Conservation (phyloP, 805 yeast species). For the Yarrowia sp. region DNA sequence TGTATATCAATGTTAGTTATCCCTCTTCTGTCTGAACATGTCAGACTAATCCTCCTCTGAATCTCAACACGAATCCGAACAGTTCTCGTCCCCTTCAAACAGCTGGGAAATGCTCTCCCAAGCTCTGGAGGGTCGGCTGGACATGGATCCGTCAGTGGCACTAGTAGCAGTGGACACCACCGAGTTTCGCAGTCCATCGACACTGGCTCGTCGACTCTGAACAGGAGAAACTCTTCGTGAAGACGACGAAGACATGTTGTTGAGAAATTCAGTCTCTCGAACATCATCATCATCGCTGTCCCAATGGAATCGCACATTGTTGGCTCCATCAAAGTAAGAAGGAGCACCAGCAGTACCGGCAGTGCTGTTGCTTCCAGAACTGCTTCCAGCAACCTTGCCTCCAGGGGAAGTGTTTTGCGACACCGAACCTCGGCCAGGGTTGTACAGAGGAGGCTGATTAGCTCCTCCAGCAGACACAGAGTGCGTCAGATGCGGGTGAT, state of each 20-base stretch:
- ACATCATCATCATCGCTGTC: slow-evolving; percentile 38
- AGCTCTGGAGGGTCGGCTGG: slow-evolving; percentile 9
- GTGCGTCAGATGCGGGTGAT: slow-evolving; percentile 27
- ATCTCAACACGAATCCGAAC: slow-evolving; percentile 21
- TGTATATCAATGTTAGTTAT: background rate
- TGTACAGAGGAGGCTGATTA: slow-evolving; percentile 5
- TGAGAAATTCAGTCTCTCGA: slow-evolving; percentile 28
- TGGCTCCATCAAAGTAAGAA: slow-evolving; percentile 29
- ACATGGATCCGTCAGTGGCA: slow-evolving; percentile 6
- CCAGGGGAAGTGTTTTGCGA: slow-evolving; percentile 19
- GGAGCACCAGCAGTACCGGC: background rate
- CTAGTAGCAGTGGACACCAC: background rate
- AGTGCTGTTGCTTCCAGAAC: too few species aligned
- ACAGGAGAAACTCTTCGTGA: slow-evolving; percentile 24
- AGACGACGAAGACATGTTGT: slow-evolving; percentile 15
- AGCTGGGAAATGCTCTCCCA: slow-evolving; percentile 34
- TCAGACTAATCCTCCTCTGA: too few species aligned
- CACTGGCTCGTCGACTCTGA: slow-evolving; percentile 12
- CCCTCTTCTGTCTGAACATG: too few species aligned
- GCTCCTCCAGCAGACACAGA: slow-evolving; percentile 18
- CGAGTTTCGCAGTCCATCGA: slow-evolving; percentile 7
- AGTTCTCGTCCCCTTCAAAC: slow-evolving; percentile 33
- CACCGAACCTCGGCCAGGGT: background rate
- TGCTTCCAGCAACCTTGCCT: background rate
- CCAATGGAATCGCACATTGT: slow-evolving; percentile 33